Evolutionary conservation across 257 asterid species (phyloP).

Genomic region (Orobanche coerulescens): DNA sequence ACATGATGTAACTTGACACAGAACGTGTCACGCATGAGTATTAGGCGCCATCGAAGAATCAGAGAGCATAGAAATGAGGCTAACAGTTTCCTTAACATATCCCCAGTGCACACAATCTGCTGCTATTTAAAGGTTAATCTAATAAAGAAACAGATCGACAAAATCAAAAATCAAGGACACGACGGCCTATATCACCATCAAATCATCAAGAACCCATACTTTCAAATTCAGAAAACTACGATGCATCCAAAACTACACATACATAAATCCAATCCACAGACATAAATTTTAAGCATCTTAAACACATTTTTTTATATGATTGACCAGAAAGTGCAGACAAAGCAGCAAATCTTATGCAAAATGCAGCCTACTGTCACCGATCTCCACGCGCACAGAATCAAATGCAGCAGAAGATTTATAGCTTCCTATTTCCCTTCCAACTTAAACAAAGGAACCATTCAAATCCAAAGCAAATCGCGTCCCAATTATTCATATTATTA

Average conservation of each 20-base stretch:
- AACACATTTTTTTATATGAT: not conserved
- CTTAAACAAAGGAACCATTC: not conserved
- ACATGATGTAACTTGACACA: too few relatives aligned
- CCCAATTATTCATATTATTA: not conserved
- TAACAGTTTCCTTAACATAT: too few relatives aligned
- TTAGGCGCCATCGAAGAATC: too few relatives aligned
- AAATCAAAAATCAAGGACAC: too few relatives aligned
- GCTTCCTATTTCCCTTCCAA: not conserved
- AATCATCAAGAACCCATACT: not conserved
- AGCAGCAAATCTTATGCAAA: slow-evolving; percentile 5
- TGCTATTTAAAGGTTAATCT: too few relatives aligned
- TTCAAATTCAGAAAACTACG: slow-evolving; percentile 1
- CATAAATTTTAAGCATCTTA: not conserved
- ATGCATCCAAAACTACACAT: slow-evolving; percentile 5
- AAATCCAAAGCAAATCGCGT: not conserved
- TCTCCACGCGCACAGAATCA: slow-evolving; percentile 1
- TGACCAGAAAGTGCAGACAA: not conserved
- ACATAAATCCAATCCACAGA: not conserved
- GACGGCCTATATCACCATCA: too few relatives aligned
- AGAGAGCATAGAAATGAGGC: too few relatives aligned
- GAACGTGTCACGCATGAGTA: too few relatives aligned
- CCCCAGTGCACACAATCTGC: too few relatives aligned
- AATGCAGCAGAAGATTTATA: not conserved
- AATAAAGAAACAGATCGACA: too few relatives aligned
- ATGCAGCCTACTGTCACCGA: not conserved